Evolutionary conservation across 495 filamentous ascomycete genomes (phyloP).

Genomic region (Rostrohypoxylon terebratum): DNA sequence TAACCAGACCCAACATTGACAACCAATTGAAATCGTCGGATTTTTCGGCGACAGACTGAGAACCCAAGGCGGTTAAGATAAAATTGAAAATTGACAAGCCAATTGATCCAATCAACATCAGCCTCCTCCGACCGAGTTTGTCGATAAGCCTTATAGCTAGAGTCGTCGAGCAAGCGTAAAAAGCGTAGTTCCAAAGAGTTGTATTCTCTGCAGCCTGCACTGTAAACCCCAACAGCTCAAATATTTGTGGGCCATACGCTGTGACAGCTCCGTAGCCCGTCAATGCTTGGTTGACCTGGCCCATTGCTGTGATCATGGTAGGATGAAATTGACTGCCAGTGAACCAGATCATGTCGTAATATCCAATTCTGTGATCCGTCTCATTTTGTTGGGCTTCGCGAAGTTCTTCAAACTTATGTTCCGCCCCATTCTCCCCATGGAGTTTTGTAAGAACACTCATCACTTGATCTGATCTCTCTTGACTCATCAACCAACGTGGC

Average conservation of each 20-base stretch:
- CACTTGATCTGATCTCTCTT: constrained; percentile 59
- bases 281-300: constrained; percentile 68
- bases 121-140: constrained; percentile 61
- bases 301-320: constrained; percentile 67
- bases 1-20: constrained; percentile 58
- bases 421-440: constrained; percentile 59
- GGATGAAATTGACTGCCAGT: constrained; percentile 63
- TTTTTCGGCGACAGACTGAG: constrained; percentile 30
- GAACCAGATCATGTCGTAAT: constrained; percentile 62
- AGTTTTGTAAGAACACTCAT: constrained; percentile 55
- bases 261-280: constrained; percentile 67
- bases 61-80: constrained; percentile 60
- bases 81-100: constrained; percentile 59
- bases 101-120: constrained; percentile 62
- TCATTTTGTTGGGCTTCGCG: constrained; percentile 59
- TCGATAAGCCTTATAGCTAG: constrained; percentile 66
- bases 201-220: constrained; percentile 60
- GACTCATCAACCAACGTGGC: constrained; percentile 64
- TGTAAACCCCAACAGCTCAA: constrained; percentile 64
- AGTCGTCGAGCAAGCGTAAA: constrained; percentile 67
- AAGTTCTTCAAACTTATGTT: constrained; percentile 60
- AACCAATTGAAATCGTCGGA: constrained; percentile 53
- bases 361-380: constrained; percentile 54
- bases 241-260: constrained; percentile 70
- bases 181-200: constrained; percentile 66